phyloP scores from a whole-genome alignment of 1,139 yeast species.

The Kodamaea sp. region DNA sequence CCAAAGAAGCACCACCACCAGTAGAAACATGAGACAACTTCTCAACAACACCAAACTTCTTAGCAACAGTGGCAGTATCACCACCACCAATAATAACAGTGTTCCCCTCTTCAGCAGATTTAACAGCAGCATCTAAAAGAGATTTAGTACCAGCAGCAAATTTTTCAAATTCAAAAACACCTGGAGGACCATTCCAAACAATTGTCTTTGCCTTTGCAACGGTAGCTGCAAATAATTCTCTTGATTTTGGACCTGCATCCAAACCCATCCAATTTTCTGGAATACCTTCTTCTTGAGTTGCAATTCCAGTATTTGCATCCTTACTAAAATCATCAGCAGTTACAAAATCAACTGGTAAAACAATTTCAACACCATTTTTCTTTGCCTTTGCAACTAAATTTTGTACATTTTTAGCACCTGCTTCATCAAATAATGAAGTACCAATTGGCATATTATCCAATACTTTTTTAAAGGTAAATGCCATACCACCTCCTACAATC shows the following conservation, averaged over 20 bases:
- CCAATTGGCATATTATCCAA: slow-evolving; percentile 82
- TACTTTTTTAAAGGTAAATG: slow-evolving; percentile 95
- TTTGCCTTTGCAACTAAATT: slow-evolving; percentile 89
- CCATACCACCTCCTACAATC: slow-evolving; percentile 99
- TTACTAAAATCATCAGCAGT: slow-evolving; percentile 91
- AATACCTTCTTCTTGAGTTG: slow-evolving; percentile 83
- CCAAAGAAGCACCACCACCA: slow-evolving; percentile 99
- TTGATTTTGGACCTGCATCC: slow-evolving; percentile 88
- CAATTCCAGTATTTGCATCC: slow-evolving; percentile 78
- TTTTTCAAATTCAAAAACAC: slow-evolving; percentile 93
- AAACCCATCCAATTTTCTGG: slow-evolving; percentile 94
- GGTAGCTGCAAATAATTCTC: slow-evolving; percentile 69
- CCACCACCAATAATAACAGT: slow-evolving; percentile 99
- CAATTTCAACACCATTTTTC: slow-evolving; percentile 86
- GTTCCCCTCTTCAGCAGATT: slow-evolving; percentile 82
- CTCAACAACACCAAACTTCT: slow-evolving; percentile 93
- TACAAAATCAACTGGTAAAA: slow-evolving; percentile 89
- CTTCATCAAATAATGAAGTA: slow-evolving; percentile 83
- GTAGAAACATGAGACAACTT: slow-evolving; percentile 96
- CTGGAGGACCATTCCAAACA: slow-evolving; percentile 99
- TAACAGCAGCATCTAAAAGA: slow-evolving; percentile 80
- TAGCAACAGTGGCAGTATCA: slow-evolving; percentile 98
- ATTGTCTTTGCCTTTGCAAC: slow-evolving; percentile 92
- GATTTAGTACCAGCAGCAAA: slow-evolving; percentile 89
- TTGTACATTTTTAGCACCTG: slow-evolving; percentile 90